Evolutionary conservation across 140 eudicot species (phyloP).

Genomic region (Ambrosia hybrid): DNA sequence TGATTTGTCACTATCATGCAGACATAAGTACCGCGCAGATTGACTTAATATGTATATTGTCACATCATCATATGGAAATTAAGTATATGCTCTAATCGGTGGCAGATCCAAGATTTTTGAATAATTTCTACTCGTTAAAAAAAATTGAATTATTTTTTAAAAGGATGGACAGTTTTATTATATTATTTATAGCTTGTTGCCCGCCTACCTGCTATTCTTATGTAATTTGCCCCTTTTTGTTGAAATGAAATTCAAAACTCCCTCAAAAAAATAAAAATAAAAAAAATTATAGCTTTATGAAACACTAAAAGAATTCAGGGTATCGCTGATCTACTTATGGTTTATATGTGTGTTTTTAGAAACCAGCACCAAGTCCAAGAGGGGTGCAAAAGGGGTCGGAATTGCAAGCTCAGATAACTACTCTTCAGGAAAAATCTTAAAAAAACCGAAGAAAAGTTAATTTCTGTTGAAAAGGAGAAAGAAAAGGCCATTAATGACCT

Average conservation of each 20-base stretch:
- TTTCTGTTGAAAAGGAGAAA: constrained; percentile 71
- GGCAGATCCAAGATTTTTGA: constrained; percentile 4
- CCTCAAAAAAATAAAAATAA: too few relatives aligned
- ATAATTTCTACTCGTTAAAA: too few relatives aligned
- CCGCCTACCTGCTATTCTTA: too few relatives aligned
- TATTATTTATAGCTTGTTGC: too few relatives aligned
- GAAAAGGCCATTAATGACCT: constrained; percentile 60
- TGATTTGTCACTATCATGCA: background rate
- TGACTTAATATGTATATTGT: background rate
- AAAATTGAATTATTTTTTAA: background rate
- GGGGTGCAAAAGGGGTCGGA: constrained; percentile 63
- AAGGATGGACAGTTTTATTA: background rate
- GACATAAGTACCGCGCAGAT: background rate
- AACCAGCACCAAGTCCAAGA: constrained; percentile 55
- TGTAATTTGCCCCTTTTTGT: too few relatives aligned
- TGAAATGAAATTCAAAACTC: too few relatives aligned
- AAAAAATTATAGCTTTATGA: background rate
- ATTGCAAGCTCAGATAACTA: constrained; percentile 64
- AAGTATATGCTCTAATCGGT: background rate
- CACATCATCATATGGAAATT: background rate
- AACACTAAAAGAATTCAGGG: background rate
- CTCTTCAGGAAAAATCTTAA: constrained; percentile 83
- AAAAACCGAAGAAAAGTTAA: constrained; percentile 72
- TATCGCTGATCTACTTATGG: background rate
- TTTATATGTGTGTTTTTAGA: constrained; percentile 45